phyloP scores from a whole-genome alignment of 2,329 filamentous ascomycete genomes.

The Huntiella bhutanensis region DNA sequence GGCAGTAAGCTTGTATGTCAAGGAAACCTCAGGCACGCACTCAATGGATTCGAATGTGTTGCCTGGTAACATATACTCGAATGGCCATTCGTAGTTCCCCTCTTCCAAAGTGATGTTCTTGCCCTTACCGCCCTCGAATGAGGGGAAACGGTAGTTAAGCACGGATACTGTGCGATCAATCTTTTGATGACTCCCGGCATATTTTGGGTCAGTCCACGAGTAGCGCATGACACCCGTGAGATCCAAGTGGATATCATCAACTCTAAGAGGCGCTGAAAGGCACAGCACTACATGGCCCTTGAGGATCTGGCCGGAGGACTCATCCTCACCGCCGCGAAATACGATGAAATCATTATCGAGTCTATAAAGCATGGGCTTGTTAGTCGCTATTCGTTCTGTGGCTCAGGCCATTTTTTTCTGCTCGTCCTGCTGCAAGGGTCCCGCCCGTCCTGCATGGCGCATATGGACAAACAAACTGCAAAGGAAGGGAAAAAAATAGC shows the following conservation, averaged over 20 bases:
- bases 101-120: conserved; percentile 42
- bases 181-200: conserved; percentile 22
- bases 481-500: too few species aligned
- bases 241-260: conserved; percentile 55
- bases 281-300: conserved; percentile 59
- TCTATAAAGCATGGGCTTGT: conserved; percentile 22
- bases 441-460: too few species aligned
- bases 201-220: conserved; percentile 9
- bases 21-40: conserved; percentile 66
- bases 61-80: conserved; percentile 55
- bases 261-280: conserved; percentile 45
- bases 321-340: conserved; percentile 55
- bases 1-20: conserved; percentile 82
- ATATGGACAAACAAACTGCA: too few species aligned
- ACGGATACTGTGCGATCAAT: conserved; percentile 41
- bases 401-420: too few species aligned
- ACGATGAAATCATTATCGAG: conserved; percentile 65
- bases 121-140: conserved; percentile 40
- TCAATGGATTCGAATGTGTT: conserved; percentile 72
- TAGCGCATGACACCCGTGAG: conserved; percentile 51
- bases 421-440: too few species aligned
- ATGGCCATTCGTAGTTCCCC: conserved; percentile 72
- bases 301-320: conserved; percentile 56
- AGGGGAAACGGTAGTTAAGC: conserved; percentile 49
- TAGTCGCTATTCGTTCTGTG: too few species aligned